Evolutionary conservation across 805 yeast genomes (phyloP).

Genomic region (Starmerella gropengiesseri): DNA sequence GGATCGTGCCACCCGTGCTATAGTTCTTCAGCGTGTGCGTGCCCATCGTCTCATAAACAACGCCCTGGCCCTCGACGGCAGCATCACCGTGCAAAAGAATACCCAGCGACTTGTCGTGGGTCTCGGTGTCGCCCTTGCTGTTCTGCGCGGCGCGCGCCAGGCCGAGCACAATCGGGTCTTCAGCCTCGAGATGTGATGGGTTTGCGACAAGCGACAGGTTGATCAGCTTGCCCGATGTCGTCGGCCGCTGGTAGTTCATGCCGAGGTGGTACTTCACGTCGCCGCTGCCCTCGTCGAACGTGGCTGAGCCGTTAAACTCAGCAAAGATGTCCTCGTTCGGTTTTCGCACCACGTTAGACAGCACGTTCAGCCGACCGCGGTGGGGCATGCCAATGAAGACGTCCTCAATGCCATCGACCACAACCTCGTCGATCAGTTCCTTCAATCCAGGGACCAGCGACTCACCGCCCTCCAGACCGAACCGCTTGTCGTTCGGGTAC

Average conservation of each 20-base stretch:
- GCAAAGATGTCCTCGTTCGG: slow-evolving; percentile 96
- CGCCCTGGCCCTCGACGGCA: slow-evolving; percentile 98
- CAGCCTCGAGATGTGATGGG: slow-evolving; percentile 98
- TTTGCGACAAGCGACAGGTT: slow-evolving; percentile 94
- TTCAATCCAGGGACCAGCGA: slow-evolving; percentile 94
- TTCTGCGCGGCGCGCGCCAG: slow-evolving; percentile 94
- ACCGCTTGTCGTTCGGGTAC: slow-evolving; percentile 97
- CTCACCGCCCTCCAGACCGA: slow-evolving; percentile 98
- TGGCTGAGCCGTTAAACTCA: slow-evolving; percentile 85
- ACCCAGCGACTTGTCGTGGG: slow-evolving; percentile 76
- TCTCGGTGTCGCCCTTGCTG: slow-evolving; percentile 68
- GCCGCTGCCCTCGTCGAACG: slow-evolving; percentile 93
- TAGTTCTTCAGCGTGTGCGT: slow-evolving; percentile 85
- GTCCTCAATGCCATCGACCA: slow-evolving; percentile 78
- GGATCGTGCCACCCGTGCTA: slow-evolving; percentile 97
- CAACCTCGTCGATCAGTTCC: slow-evolving; percentile 86
- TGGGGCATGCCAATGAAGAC: slow-evolving; percentile 99
- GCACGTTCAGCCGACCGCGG: slow-evolving; percentile 96
- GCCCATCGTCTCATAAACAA: slow-evolving; percentile 97
- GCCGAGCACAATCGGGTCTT: slow-evolving; percentile 97
- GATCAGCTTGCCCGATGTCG: slow-evolving; percentile 94
- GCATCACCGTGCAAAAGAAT: slow-evolving; percentile 98
- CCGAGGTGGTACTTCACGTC: slow-evolving; percentile 99
- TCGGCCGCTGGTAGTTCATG: slow-evolving; percentile 98
- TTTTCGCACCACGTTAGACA: slow-evolving; percentile 95